Percentiles rank a stretch among this genome's conserved stretches.
Conservation (phyloP, 257 asterid species). For the Penstemon davidsonii region DNA sequence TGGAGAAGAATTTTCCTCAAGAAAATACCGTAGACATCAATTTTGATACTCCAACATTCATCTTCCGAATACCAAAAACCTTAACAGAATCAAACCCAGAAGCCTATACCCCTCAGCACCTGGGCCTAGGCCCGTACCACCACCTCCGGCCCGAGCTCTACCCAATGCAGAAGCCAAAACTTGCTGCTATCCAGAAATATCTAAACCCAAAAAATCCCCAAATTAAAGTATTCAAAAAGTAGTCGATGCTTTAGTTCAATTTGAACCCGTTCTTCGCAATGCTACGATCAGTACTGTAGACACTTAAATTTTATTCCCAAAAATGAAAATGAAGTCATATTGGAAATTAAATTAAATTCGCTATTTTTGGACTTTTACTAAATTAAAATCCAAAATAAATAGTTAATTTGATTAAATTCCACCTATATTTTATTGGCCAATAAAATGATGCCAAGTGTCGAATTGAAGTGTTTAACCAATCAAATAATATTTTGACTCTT, state of each 20-base stretch:
- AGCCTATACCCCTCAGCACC: slow-evolving; percentile 41
- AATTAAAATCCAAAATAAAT: too few relatives aligned
- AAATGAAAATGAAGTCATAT: too few relatives aligned
- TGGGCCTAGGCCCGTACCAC: slow-evolving; percentile 55
- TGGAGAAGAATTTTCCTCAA: neutral
- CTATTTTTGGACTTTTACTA: too few relatives aligned
- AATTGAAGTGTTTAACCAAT: too few relatives aligned
- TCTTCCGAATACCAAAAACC: slow-evolving; percentile 41
- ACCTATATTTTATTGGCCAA: too few relatives aligned
- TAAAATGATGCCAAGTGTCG: too few relatives aligned
- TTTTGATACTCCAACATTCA: slow-evolving; percentile 28
- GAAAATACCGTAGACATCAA: neutral
- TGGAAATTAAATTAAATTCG: too few relatives aligned
- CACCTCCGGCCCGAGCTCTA: slow-evolving; percentile 45
- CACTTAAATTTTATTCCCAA: too few relatives aligned
- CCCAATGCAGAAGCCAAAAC: slow-evolving; percentile 46
- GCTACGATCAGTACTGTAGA: slow-evolving; percentile 42
- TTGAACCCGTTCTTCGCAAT: slow-evolving; percentile 41
- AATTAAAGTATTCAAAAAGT: slow-evolving; percentile 27
- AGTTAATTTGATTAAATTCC: too few relatives aligned
- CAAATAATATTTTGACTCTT: too few relatives aligned
- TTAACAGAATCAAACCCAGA: slow-evolving; percentile 38
- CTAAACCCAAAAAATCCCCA: slow-evolving; percentile 28
- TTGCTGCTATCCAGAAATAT: slow-evolving; percentile 32
- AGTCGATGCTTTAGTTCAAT: slow-evolving; percentile 26